Evolutionary conservation across 768 basidiomycete genomes (phyloP).

Genomic region (Calocera viscosa): DNA sequence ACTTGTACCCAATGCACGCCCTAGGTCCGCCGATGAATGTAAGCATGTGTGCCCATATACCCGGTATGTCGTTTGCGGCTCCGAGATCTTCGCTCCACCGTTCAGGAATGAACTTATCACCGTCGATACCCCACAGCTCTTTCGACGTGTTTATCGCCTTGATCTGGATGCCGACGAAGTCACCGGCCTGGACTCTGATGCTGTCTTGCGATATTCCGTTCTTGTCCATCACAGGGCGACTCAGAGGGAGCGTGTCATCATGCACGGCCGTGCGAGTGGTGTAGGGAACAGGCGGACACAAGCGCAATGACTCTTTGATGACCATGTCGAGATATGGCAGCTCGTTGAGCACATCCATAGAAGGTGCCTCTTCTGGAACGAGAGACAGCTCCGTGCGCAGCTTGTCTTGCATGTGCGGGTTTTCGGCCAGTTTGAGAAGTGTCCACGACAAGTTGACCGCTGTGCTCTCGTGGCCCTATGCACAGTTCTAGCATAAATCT

Average conservation of each 20-base stretch:
- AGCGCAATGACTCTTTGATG: conserved; percentile 20
- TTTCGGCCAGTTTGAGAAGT: conserved; percentile 34
- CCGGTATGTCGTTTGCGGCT: not conserved
- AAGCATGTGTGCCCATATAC: conserved; percentile 8
- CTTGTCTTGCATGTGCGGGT: conserved; percentile 37
- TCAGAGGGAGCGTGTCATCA: conserved; percentile 23
- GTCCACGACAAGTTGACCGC: conserved; percentile 27
- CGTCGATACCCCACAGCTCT: conserved; percentile 40
- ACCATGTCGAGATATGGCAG: conserved; percentile 25
- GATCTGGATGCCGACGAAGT: conserved; percentile 27
- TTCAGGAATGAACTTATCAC: conserved; percentile 34
- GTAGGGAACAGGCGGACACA: conserved; percentile 19
- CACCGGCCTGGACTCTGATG: conserved; percentile 14
- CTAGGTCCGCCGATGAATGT: conserved; percentile 15
- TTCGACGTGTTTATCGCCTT: conserved; percentile 41
- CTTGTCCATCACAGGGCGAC: conserved; percentile 23
- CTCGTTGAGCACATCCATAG: conserved; percentile 20
- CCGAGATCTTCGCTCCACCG: conserved; percentile 8
- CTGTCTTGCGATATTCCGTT: not conserved
- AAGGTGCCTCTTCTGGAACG: conserved; percentile 18
- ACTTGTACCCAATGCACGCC: conserved; percentile 10
- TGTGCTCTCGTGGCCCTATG: conserved; percentile 23
- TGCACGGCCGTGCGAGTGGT: conserved; percentile 17
- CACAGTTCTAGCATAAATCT: not conserved
- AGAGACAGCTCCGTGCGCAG: conserved; percentile 44